A percentile compares a stretch with the other conserved stretches of the same genome.
phyloP scores from a whole-genome alignment of 1,139 yeast genomes.

The Wickerhamiella infanticola region DNA sequence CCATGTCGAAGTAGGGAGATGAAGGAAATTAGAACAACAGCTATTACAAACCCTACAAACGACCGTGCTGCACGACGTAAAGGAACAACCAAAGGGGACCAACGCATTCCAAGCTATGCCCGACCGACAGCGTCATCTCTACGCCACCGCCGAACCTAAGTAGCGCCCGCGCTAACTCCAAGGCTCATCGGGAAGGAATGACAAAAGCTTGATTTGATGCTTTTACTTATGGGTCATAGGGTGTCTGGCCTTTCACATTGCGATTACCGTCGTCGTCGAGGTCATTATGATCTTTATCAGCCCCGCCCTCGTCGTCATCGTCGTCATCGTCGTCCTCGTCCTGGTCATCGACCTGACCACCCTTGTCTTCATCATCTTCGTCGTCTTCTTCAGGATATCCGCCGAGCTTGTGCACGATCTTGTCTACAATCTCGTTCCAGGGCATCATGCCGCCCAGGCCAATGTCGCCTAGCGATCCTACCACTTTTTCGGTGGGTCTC shows the following conservation, averaged over 20 bases:
- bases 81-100: not conserved
- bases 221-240: slow-evolving; percentile 3
- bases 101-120: not conserved
- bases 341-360: slow-evolving; percentile 30
- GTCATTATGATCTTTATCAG: not conserved
- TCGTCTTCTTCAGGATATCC: slow-evolving; percentile 84
- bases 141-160: not conserved
- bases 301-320: slow-evolving; percentile 22
- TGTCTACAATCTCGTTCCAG: slow-evolving; percentile 84
- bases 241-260: slow-evolving; percentile 10
- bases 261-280: slow-evolving; percentile 6
- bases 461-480: slow-evolving; percentile 85
- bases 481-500: slow-evolving; percentile 85
- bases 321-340: slow-evolving; percentile 27
- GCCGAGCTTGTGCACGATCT: slow-evolving; percentile 66
- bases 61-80: too few relatives aligned
- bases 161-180: not conserved
- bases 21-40: too few relatives aligned
- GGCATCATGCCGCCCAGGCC: slow-evolving; percentile 98
- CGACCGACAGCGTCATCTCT: slow-evolving; percentile 1
- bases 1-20: not conserved
- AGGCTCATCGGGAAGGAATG: not conserved
- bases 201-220: too few relatives aligned
- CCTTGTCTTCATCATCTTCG: slow-evolving; percentile 55
- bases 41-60: too few relatives aligned